Percentiles rank a stretch among this genome's conserved stretches.
Evolutionary conservation across 768 basidiomycete species (phyloP).

Genomic region (Coprinopsis strossmayeri): DNA sequence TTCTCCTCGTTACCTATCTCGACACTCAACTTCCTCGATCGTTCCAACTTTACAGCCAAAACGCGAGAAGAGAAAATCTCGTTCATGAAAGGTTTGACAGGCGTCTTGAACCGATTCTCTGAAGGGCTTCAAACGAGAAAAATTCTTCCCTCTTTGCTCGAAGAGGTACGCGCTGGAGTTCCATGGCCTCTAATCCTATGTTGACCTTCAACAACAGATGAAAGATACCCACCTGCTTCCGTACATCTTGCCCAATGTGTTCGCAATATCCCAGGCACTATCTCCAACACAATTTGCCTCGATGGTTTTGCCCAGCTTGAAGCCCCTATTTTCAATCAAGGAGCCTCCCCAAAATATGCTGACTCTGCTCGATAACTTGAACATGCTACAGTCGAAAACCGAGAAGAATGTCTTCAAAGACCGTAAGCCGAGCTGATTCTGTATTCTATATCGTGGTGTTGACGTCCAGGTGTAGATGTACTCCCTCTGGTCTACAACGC

Average conservation of each 20-base stretch:
- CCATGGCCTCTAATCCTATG: not conserved
- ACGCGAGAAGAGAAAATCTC: constrained; percentile 93
- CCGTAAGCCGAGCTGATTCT: constrained; percentile 44
- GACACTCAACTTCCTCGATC: constrained; percentile 92
- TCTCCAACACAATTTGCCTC: constrained; percentile 75
- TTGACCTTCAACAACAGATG: constrained; percentile 45
- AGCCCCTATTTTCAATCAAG: constrained; percentile 83
- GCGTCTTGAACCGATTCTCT: constrained; percentile 79
- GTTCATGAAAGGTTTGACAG: constrained; percentile 85
- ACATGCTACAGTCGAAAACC: constrained; percentile 84
- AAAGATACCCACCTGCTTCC: constrained; percentile 92
- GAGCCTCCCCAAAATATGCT: constrained; percentile 98
- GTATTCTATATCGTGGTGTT: not conserved
- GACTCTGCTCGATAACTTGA: constrained; percentile 84
- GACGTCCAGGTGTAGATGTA: constrained; percentile 55
- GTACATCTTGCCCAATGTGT: constrained; percentile 94
- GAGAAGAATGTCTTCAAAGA: constrained; percentile 82
- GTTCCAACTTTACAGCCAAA: constrained; percentile 92
- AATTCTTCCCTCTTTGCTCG: constrained; percentile 85
- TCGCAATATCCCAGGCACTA: constrained; percentile 76
- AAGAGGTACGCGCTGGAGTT: constrained; percentile 56
- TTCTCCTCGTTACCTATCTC: constrained; percentile 95
- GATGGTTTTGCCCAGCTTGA: constrained; percentile 79
- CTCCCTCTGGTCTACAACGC: constrained; percentile 94
- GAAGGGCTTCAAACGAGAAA: constrained; percentile 84